Evolutionary conservation across 805 yeast species (phyloP).

Genomic region (Wickerhamomyces subpelliculosus): DNA sequence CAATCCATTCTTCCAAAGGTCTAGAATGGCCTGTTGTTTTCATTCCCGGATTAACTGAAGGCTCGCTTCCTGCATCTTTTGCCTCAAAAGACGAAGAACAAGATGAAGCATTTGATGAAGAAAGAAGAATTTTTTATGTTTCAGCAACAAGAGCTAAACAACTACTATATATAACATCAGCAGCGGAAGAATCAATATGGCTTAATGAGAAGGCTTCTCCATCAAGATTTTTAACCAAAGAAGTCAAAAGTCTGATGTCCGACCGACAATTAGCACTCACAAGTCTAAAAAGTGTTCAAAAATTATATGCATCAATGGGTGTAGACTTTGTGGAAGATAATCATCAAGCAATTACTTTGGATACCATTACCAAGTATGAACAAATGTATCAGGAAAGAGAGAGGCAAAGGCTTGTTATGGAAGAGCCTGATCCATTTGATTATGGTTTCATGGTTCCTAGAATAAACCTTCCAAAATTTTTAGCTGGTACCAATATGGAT

Average conservation of each 20-base stretch:
- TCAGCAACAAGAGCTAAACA: constrained; percentile 79
- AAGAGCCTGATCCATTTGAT: too few relatives aligned
- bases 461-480: too few relatives aligned
- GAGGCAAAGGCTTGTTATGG: too few relatives aligned
- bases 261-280: background rate
- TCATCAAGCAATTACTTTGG: too few relatives aligned
- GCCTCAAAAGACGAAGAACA: constrained; percentile 26
- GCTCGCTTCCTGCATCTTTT: constrained; percentile 54
- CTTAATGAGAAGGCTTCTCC: background rate
- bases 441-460: too few relatives aligned
- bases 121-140: constrained; percentile 79
- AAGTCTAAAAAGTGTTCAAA: background rate
- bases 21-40: constrained; percentile 93
- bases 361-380: too few relatives aligned
- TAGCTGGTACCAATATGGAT: too few relatives aligned
- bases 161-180: constrained; percentile 35
- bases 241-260: background rate
- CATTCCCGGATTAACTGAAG: constrained; percentile 65
- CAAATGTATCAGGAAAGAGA: too few relatives aligned
- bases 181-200: background rate
- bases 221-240: background rate
- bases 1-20: constrained; percentile 91
- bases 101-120: constrained; percentile 51
- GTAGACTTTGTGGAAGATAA: too few relatives aligned
- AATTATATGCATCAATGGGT: background rate